A percentile compares a stretch with the other conserved stretches of the same genome.
phyloP scores from a whole-genome alignment of 768 basidiomycete genomes.

The Pholiota conissans region DNA sequence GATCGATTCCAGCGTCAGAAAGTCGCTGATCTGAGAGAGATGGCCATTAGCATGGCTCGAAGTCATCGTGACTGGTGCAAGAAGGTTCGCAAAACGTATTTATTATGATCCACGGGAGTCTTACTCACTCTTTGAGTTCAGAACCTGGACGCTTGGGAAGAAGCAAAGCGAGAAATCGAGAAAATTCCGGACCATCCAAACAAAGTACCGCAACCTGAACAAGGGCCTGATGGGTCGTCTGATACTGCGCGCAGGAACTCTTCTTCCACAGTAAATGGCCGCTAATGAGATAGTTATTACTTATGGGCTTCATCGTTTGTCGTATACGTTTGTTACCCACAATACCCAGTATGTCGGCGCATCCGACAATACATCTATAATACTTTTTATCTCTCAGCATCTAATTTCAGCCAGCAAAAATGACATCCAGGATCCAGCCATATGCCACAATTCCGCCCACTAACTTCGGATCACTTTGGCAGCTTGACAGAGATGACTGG shows the following conservation, averaged over 20 bases:
- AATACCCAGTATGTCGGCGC: neutral
- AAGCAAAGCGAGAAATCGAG: slow-evolving; percentile 88
- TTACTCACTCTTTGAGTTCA: slow-evolving; percentile 27
- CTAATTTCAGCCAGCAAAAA: neutral
- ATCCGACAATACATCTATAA: slow-evolving; percentile 4
- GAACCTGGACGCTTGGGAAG: slow-evolving; percentile 98
- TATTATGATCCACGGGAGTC: slow-evolving; percentile 11
- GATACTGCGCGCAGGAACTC: slow-evolving; percentile 60
- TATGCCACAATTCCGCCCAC: neutral
- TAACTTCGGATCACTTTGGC: neutral
- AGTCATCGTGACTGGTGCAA: slow-evolving; percentile 97
- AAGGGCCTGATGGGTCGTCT: slow-evolving; percentile 27
- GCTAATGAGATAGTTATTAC: slow-evolving; percentile 23
- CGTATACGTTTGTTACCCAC: neutral
- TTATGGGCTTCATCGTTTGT: neutral
- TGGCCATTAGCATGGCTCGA: slow-evolving; percentile 87
- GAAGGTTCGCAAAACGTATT: slow-evolving; percentile 56
- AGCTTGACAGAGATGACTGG: neutral
- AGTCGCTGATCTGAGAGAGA: slow-evolving; percentile 92
- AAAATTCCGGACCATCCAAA: slow-evolving; percentile 93
- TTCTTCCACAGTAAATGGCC: slow-evolving; percentile 69
- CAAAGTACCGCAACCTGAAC: slow-evolving; percentile 44
- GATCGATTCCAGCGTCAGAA: slow-evolving; percentile 99
- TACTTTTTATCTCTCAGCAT: slow-evolving; percentile 1
- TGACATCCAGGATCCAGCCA: neutral